Evolutionary conservation across 1,284 basidiomycete species (phyloP).

Genomic region (Sporisorium scitamineum): DNA sequence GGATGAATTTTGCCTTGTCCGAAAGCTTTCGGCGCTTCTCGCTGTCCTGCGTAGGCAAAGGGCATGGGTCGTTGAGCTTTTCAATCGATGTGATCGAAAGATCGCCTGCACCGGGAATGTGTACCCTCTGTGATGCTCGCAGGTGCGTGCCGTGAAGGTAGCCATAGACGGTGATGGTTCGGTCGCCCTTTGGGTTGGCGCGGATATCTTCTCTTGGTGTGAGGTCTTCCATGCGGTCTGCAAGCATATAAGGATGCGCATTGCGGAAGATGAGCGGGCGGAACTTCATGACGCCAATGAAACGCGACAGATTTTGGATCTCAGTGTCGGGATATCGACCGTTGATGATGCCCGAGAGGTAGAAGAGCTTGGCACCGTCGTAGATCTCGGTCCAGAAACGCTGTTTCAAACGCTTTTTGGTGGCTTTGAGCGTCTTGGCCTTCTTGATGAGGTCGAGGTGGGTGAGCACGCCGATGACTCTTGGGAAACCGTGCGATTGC

Average conservation of each 20-base stretch:
- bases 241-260: conserved; percentile 93
- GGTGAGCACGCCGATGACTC: conserved; percentile 94
- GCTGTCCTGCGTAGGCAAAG: conserved; percentile 88
- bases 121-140: conserved; percentile 80
- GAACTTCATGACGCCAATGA: conserved; percentile 99
- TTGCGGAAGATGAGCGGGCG: conserved; percentile 96
- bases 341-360: conserved; percentile 96
- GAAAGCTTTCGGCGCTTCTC: conserved; percentile 93
- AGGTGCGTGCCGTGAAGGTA: conserved; percentile 77
- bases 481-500: conserved; percentile 96
- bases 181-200: conserved; percentile 86
- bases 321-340: conserved; percentile 97
- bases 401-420: conserved; percentile 95
- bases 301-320: conserved; percentile 89
- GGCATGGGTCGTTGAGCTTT: conserved; percentile 90
- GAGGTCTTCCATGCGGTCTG: conserved; percentile 93
- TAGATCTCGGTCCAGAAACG: conserved; percentile 99
- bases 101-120: conserved; percentile 93
- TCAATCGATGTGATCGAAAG: conserved; percentile 81
- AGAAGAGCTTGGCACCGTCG: conserved; percentile 97
- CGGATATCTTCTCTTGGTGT: conserved; percentile 88
- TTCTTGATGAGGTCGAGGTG: conserved; percentile 98
- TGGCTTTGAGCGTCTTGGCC: conserved; percentile 83
- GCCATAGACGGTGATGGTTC: conserved; percentile 92
- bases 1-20: conserved; percentile 93